Evolutionary conservation across 1,284 basidiomycete species (phyloP).

Genomic region (Cryptococcus floricola): DNA sequence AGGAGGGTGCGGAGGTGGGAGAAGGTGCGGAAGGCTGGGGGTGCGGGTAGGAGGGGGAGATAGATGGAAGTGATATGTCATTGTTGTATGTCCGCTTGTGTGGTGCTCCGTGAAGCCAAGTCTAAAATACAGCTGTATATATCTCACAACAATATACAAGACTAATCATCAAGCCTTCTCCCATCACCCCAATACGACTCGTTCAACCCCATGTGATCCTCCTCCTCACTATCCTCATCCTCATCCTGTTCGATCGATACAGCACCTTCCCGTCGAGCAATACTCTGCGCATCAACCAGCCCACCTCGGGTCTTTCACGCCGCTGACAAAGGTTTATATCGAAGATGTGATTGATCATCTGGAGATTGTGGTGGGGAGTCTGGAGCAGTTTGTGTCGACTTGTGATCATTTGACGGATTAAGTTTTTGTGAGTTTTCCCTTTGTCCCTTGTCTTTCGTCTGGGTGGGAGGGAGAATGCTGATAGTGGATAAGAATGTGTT

Average conservation of each 20-base stretch:
- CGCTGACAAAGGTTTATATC: constrained; percentile 44
- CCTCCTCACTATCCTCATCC: no score
- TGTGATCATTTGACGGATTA: constrained; percentile 49
- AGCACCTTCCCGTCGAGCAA: no score
- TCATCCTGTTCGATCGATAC: no score
- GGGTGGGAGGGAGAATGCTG: no score
- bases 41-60: neutral
- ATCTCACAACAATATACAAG: neutral
- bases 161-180: neutral
- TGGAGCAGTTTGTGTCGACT: constrained; percentile 46
- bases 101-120: no score
- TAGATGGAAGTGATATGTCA: no score
- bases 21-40: constrained; percentile 19
- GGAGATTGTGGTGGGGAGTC: constrained; percentile 42
- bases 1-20: constrained; percentile 29
- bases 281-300: no score
- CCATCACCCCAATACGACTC: neutral
- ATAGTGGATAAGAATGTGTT: constrained; percentile 33
- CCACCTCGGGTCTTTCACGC: constrained; percentile 33
- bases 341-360: constrained; percentile 48
- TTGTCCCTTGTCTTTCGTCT: no score
- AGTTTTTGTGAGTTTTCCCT: constrained; percentile 40
- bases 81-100: no score
- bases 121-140: no score
- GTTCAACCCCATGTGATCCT: no score